Conservation (phyloP, 768 basidiomycete genomes). For the Boletus tylopilopsis region DNA sequence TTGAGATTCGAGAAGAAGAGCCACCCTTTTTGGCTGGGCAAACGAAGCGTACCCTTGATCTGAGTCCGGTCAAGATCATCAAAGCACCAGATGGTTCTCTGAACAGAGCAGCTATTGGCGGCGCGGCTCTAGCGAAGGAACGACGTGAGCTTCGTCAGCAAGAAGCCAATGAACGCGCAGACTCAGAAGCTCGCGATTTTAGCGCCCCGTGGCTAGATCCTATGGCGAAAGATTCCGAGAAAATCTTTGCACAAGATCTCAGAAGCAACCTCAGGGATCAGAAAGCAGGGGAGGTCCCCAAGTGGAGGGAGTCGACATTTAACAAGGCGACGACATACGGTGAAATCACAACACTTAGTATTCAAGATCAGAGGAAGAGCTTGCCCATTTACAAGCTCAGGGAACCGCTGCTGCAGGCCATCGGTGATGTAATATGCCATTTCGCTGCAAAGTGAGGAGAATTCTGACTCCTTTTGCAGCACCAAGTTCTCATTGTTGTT, state of each 20-base stretch:
- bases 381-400: constrained; percentile 95
- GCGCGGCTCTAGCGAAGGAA: constrained; percentile 92
- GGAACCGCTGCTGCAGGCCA: constrained; percentile 84
- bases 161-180: constrained; percentile 90
- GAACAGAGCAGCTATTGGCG: constrained; percentile 92
- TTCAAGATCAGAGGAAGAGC: constrained; percentile 89
- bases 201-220: constrained; percentile 97
- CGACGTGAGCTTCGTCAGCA: constrained; percentile 91
- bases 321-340: constrained; percentile 97
- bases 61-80: constrained; percentile 97
- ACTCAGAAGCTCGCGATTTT: constrained; percentile 92
- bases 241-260: constrained; percentile 90
- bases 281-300: constrained; percentile 76
- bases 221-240: constrained; percentile 86
- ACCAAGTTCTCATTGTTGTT: constrained; percentile 97
- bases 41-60: constrained; percentile 90
- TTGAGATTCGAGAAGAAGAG: constrained; percentile 96
- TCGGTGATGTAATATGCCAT: constrained; percentile 69
- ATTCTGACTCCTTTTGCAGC: constrained; percentile 20
- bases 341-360: constrained; percentile 83
- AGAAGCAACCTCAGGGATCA: constrained; percentile 79
- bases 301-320: constrained; percentile 89
- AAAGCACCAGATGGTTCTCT: constrained; percentile 98
- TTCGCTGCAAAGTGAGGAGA: neutral
- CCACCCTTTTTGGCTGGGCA: constrained; percentile 95